Evolutionary conservation across 495 filamentous ascomycete genomes (phyloP), one percentile per base, ranked within the genome.

Genomic region (Cetradonia linearis): DNA sequence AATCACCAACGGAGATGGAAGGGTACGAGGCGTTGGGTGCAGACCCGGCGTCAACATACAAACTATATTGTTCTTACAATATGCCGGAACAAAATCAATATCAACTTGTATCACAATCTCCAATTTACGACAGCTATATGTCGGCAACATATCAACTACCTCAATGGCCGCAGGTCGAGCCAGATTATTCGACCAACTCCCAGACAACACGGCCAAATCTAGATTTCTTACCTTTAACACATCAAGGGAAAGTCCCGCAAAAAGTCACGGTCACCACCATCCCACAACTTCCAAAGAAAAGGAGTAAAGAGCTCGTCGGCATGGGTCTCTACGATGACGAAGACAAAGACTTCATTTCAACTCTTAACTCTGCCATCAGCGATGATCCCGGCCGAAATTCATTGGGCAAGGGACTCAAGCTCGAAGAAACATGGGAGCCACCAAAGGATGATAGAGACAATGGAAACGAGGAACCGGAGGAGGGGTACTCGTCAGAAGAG

Each of bases 341-440:
- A 9, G 81, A 79, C 38, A 72, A 20, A 31, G 53, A 52, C 18
- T 62, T 34, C 70, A 75, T 62, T 66, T 75, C 30, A 63, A 67
- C 25, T 62, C 77, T 36, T 70, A 48, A 77, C 77, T 36, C 75
- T 78, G 6, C 77, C 77, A 20, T 67, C 37, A 68, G 66, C 14
- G 72, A 67, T 66, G 69, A 70, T 31, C 66, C 59, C 23, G 60
- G 59, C 14, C 70, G 70, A 64, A 48, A 57, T 40, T 69, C 64
- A 5, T 72, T 75, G 14, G 87, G 87, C 46, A 87, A 87, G 67
- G 88, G 87, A 0, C 71, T 91, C 65, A 94, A 91, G 67, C 74
- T 94, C 16, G 88, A 91, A 73, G 88, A 92, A 62, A 85, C 85
- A 6, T 94, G 88, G 78, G 88, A 89, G 14, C 86, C 87, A 8